A percentile compares a stretch with the other conserved stretches of the same genome.
phyloP scores from a whole-genome alignment of 2,329 filamentous ascomycete species.

The Tolypocladium album region DNA sequence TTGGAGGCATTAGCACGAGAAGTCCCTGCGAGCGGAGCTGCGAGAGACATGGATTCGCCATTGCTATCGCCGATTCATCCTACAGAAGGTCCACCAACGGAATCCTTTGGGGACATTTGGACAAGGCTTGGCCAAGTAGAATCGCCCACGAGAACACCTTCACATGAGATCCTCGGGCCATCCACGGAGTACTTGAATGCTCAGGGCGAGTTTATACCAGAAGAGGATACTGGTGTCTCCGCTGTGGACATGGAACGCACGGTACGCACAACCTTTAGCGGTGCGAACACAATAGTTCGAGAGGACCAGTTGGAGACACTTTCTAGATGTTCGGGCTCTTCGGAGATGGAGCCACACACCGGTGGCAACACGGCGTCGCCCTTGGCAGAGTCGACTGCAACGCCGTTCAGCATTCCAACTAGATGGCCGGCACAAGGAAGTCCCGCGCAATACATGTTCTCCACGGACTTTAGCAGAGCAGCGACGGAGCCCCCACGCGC shows the following conservation, averaged over 20 bases:
- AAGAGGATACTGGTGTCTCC: no score
- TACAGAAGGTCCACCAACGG: no score
- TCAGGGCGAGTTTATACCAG: neutral
- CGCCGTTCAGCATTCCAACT: neutral
- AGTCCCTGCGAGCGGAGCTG: no score
- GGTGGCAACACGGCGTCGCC: no score
- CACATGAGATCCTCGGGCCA: neutral
- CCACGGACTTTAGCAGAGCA: neutral
- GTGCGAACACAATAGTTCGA: neutral
- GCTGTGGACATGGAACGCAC: no score
- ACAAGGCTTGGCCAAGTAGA: neutral
- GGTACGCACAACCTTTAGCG: no score
- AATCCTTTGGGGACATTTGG: no score
- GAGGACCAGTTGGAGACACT: neutral
- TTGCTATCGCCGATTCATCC: neutral
- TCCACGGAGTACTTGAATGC: neutral
- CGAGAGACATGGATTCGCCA: no score
- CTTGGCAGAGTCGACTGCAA: neutral
- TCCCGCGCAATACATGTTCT: neutral
- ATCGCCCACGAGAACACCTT: fast-evolving
- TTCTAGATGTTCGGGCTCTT: neutral
- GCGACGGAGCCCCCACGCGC: neutral
- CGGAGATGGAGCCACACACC: neutral
- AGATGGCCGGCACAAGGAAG: neutral
- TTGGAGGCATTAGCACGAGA: neutral